Conservation (phyloP, 2,329 filamentous ascomycete species). For the Phaeomoniella chlamydospora region DNA sequence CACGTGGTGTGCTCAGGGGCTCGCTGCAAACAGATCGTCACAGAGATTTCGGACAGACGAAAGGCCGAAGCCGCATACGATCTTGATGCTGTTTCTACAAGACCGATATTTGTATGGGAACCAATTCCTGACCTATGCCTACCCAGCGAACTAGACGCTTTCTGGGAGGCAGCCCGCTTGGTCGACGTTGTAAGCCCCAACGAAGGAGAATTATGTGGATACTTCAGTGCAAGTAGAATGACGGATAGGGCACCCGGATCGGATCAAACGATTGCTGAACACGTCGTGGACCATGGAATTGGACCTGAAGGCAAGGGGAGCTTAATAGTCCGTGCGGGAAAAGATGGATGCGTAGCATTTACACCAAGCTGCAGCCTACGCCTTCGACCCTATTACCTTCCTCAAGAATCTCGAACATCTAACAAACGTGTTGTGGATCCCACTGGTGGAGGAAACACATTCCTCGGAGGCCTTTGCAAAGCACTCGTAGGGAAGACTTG, state of each 20-base stretch:
- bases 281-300: conserved; percentile 21
- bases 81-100: conserved; percentile 14
- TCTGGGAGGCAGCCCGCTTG: conserved; percentile 34
- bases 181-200: conserved; percentile 63
- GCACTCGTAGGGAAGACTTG: not conserved
- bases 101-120: conserved; percentile 82
- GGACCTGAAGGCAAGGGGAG: conserved; percentile 20
- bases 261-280: conserved; percentile 15
- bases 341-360: conserved; percentile 41
- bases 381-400: conserved; percentile 62
- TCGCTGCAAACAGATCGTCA: conserved; percentile 62
- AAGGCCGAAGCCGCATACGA: conserved; percentile 20
- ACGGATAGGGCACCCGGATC: conserved; percentile 12
- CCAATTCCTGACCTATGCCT: conserved; percentile 81
- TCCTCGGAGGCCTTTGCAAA: conserved; percentile 45
- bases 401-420: conserved; percentile 15
- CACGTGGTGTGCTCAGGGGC: conserved; percentile 74
- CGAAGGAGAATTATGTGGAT: conserved; percentile 71
- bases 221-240: conserved; percentile 50
- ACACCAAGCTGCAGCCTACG: conserved; percentile 35
- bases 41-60: conserved; percentile 48
- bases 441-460: conserved; percentile 87
- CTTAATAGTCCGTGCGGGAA: conserved; percentile 43
- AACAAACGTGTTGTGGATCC: conserved; percentile 58
- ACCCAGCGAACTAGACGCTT: conserved; percentile 43